A percentile compares a stretch with the other conserved stretches of the same genome.
phyloP scores from a whole-genome alignment of 1,284 basidiomycete species.

The Stygiomarasmius scandens region DNA sequence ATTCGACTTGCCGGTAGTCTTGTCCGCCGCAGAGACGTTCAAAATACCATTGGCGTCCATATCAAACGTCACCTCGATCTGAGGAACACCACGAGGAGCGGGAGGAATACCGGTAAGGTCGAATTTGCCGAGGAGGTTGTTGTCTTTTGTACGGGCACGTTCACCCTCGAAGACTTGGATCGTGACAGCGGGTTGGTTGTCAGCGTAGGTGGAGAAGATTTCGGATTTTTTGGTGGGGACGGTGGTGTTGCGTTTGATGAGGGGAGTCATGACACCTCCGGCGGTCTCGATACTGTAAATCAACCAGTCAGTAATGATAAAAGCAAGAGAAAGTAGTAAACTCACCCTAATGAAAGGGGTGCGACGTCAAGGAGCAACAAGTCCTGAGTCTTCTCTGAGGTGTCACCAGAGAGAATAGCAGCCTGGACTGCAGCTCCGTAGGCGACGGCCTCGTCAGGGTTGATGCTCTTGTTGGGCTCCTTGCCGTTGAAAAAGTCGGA shows the following conservation, averaged over 20 bases:
- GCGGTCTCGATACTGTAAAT: constrained; percentile 87
- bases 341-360: constrained; percentile 82
- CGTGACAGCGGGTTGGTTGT: constrained; percentile 95
- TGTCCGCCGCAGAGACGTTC: constrained; percentile 72
- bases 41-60: constrained; percentile 78
- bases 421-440: constrained; percentile 99
- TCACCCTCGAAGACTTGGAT: constrained; percentile 99
- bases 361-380: constrained; percentile 96
- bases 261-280: constrained; percentile 97
- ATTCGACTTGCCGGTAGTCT: constrained; percentile 67
- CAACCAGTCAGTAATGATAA: not conserved
- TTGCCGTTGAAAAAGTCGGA: constrained; percentile 99
- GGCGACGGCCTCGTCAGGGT: constrained; percentile 99
- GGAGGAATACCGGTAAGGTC: constrained; percentile 98
- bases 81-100: constrained; percentile 97
- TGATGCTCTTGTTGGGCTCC: constrained; percentile 96
- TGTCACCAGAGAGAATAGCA: constrained; percentile 97
- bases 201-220: constrained; percentile 98
- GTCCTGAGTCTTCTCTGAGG: constrained; percentile 97
- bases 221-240: constrained; percentile 99
- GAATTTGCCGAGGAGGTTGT: constrained; percentile 99
- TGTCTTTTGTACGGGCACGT: constrained; percentile 98
- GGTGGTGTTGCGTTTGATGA: constrained; percentile 98
- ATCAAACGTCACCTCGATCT: constrained; percentile 94
- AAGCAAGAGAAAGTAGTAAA: constrained; percentile 18